Conservation (phyloP, 805 yeast species). For the Clavispora vitiphila region DNA sequence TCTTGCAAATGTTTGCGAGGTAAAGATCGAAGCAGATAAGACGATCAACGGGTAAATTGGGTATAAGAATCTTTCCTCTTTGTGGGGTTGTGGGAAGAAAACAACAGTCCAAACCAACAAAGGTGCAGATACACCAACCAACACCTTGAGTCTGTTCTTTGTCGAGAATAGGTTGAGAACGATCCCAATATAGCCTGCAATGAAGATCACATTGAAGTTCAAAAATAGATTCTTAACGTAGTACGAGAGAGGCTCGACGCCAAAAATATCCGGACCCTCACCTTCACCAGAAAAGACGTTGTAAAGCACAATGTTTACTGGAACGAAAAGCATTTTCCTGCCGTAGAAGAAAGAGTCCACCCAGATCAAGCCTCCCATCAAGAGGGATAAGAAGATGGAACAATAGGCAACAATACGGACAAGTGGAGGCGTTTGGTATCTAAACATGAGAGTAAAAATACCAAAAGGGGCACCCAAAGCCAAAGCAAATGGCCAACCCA, state of each 20-base stretch:
- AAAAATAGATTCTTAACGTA: slow-evolving; percentile 64
- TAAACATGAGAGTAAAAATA: slow-evolving; percentile 23
- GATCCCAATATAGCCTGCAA: slow-evolving; percentile 39
- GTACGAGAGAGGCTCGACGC: slow-evolving; percentile 73
- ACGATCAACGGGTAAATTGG: slow-evolving; percentile 74
- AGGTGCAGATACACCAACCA: slow-evolving; percentile 33
- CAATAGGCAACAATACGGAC: slow-evolving; percentile 7
- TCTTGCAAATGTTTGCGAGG: slow-evolving; percentile 13
- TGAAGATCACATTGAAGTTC: slow-evolving; percentile 61
- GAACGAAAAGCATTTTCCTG: slow-evolving; percentile 56
- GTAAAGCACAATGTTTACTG: slow-evolving; percentile 76
- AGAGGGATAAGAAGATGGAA: slow-evolving; percentile 11
- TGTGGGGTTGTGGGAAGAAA: slow-evolving; percentile 77
- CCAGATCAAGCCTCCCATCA: slow-evolving; percentile 23
- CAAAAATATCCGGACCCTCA: slow-evolving; percentile 88
- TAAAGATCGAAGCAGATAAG: slow-evolving; percentile 54
- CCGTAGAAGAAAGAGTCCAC: slow-evolving; percentile 62
- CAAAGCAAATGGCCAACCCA: slow-evolving; percentile 91
- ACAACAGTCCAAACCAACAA: slow-evolving; percentile 61
- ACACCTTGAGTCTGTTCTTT: slow-evolving; percentile 5
- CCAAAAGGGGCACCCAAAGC: slow-evolving; percentile 60
- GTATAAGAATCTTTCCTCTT: slow-evolving; percentile 87
- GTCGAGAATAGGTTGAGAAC: slow-evolving; percentile 19
- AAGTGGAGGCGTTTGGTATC: slow-evolving; percentile 11
- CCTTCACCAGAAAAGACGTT: slow-evolving; percentile 67